Evolutionary conservation across 345 rosid species (phyloP), one percentile per base, ranked within the genome.

Genomic region (Anacardium occidentale): DNA sequence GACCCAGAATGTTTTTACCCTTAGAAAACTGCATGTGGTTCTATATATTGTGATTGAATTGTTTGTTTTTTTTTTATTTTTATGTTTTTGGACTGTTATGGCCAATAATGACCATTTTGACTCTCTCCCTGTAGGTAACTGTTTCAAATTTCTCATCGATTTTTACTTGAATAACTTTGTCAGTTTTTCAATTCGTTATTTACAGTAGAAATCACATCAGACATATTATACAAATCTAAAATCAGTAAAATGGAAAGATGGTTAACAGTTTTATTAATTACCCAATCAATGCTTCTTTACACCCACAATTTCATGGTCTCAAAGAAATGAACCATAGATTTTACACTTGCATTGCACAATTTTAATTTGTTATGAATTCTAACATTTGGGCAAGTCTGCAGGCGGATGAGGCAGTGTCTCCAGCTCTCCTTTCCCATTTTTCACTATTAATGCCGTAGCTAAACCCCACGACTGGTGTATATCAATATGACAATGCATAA

Each of bases 401-500:
- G 93, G 98, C 70, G 97, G 97, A 66, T 77, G 87, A 51, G 94
- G 97, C 37, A 93, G 85, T 6, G 80, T 89, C 83, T 90, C 89
- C 37, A 70, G 58, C 70, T 66, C 81, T 7, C 88, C 86, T 70
- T 76, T 71, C 60, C 98, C 95, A 66, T 91, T 81, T 76, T 88
- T 82, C 72, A 93, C 98, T 74, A 89, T 83, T 63, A 93, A 73
- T 67, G 78, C 86, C 10, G 93, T 90, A 11, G 75, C 88, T 82
- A 93, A 79, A 70, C 97, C 97, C 98, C 97, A 93, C 20, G 95
- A 84, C 66, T 83, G 89, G 76, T 91, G 97, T 53, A 85, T 55
- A 32, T 93, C 93, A 8, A 93, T 72, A 80, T 91, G 98, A 66
- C 98, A 93, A 68, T 91, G 98, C 85, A 91, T 78, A 74, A 93